Percentiles rank a stretch among this genome's conserved stretches.
These are phyloP conservation scores for Pluteus cervinus DNA, from an alignment of 768 basidiomycete genomes.

Conservation along the genomic window DNA sequence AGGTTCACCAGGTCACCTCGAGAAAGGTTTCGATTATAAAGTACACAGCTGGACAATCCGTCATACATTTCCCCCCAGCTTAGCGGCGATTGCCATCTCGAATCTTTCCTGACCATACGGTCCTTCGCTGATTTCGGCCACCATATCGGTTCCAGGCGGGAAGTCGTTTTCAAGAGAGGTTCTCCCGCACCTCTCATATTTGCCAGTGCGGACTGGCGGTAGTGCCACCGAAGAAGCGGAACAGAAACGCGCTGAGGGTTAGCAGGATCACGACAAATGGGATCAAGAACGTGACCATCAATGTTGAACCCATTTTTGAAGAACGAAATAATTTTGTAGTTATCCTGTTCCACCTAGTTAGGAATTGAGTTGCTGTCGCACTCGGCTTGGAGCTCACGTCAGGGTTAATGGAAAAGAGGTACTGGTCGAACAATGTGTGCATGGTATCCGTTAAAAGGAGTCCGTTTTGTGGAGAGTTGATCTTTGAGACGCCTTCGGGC, in stretches of 20 bases:
- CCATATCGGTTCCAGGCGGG: conserved; percentile 17
- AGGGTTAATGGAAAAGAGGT: conserved; percentile 2
- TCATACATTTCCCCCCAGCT: too few species aligned
- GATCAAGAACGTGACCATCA: neutral
- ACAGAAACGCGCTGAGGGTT: neutral
- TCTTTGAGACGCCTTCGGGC: too few species aligned
- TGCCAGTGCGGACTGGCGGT: neutral
- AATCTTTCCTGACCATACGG: too few species aligned
- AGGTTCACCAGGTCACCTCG: too few species aligned
- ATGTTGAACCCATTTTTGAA: neutral
- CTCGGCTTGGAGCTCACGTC: neutral
- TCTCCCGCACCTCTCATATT: conserved; percentile 4
- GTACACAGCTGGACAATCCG: too few species aligned
- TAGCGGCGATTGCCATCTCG: too few species aligned
- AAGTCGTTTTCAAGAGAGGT: neutral
- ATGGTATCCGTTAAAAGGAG: neutral
- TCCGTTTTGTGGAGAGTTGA: neutral
- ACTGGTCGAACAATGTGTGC: neutral
- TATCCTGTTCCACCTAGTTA: too few species aligned
- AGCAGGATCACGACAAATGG: neutral
- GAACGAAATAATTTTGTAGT: too few species aligned
- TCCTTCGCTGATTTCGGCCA: conserved; percentile 6
- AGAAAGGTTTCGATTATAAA: too few species aligned
- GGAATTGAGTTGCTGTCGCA: too few species aligned
- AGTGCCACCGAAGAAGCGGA: conserved; percentile 1